Conservation (phyloP, 805 yeast genomes). For the Candida caryicola region DNA sequence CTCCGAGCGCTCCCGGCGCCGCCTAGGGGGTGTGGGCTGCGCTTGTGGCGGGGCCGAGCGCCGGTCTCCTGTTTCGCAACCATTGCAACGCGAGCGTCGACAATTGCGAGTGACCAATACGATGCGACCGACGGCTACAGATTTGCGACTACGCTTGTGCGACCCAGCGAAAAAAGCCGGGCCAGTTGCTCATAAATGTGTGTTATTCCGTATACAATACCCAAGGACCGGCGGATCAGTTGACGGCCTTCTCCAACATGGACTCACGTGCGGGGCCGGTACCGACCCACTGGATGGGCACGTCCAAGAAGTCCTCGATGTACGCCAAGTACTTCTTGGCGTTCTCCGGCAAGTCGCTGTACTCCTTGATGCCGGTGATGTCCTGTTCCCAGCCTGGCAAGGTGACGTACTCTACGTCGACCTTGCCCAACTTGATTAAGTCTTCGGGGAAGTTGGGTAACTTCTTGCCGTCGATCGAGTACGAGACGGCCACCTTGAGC, state of each 20-base stretch:
- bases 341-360: constrained; percentile 79
- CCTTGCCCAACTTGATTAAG: constrained; percentile 73
- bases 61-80: no score
- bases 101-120: no score
- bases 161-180: no score
- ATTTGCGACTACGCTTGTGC: no score
- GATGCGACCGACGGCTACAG: no score
- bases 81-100: no score
- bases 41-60: no score
- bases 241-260: constrained; percentile 62
- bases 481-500: constrained; percentile 83
- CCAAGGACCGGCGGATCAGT: neutral
- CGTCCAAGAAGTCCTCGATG: constrained; percentile 80
- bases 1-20: no score
- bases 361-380: constrained; percentile 67
- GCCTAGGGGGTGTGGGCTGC: no score
- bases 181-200: neutral
- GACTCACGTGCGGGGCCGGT: constrained; percentile 97
- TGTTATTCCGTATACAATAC: neutral
- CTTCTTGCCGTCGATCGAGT: constrained; percentile 73
- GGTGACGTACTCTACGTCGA: constrained; percentile 87
- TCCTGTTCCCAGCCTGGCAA: constrained; percentile 93
- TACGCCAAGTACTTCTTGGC: constrained; percentile 81
- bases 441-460: constrained; percentile 91
- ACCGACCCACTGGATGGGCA: constrained; percentile 95